Evolutionary conservation across 2,329 filamentous ascomycete genomes (phyloP), one percentile per base, ranked within the genome.

Genomic region (Immersiporthe knoxdaviesiana): DNA sequence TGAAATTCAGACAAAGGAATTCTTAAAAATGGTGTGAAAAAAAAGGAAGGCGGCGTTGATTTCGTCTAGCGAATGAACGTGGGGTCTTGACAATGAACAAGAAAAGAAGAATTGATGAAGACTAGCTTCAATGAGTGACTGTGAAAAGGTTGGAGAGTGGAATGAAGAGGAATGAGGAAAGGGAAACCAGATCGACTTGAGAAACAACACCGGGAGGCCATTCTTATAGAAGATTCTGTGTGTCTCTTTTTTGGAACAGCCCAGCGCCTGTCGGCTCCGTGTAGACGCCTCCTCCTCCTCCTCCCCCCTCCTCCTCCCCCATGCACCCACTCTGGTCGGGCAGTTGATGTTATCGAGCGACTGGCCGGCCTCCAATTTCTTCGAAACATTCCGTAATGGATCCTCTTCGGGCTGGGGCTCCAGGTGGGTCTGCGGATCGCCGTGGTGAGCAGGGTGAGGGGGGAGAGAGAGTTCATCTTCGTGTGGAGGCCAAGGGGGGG

Each of bases 41-140:
- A 35, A 47, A 47, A 41, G 16, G 50, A 70, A 68, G 56, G 54
- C 54, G 58, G 61, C 39, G 44, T 54, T 39, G 61, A n/a, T 59
- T 70, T 71, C 69, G 69, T 66, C 67, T 69, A 35, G 69, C 69
- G 69, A 71, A 71, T 52, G 66, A 69, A 68, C 64, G 63, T 66
- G 41, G 59, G 63, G 69, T 64, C 67, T 69, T 68, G 66, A 56
- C 58, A 37, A 27, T 32, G 21, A 44, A 47, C 44, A 59, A 54
- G 62, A 71, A 64, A 69, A 69, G 66, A 66, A 70, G 50, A 47
- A n/a, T n/a, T 70, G 50, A 44, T 70, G 69, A 71, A 71, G 69
- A 27, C 69, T 71, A 69, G 69, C 69, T 69, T 69, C 69, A 35
- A 71, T 50, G 66, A 71, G 41, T 68, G 69, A 71, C 69, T 71